Percentiles rank a stretch among this genome's conserved stretches.
Evolutionary conservation across 495 filamentous ascomycete genomes (phyloP).

Genomic region (Penicillium waksmanii): DNA sequence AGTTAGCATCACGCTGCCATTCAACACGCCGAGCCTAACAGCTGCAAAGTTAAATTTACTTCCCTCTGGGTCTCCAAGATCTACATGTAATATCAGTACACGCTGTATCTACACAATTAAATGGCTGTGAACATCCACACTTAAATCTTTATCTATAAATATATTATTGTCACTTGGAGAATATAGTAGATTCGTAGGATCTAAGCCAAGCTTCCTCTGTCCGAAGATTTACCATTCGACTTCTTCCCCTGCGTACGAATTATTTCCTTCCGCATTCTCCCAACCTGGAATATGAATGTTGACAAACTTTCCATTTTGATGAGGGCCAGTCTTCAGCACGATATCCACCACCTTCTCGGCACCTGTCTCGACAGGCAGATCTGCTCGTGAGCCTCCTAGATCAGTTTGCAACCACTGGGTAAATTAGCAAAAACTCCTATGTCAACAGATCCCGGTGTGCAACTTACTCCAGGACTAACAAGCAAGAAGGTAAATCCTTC

Average conservation of each 20-base stretch:
- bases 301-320: constrained; percentile 48
- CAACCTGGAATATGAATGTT: constrained; percentile 50
- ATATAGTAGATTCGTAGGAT: not conserved
- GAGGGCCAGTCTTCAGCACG: constrained; percentile 37
- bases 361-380: constrained; percentile 47
- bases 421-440: too few relatives aligned
- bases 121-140: too few relatives aligned
- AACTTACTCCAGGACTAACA: constrained; percentile 51
- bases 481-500: constrained; percentile 51
- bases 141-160: too few relatives aligned
- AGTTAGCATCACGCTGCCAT: not conserved
- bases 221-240: constrained; percentile 34
- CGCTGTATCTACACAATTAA: not conserved
- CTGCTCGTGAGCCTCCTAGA: constrained; percentile 45
- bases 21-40: not conserved
- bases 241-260: constrained; percentile 43
- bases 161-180: too few relatives aligned
- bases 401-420: constrained; percentile 55
- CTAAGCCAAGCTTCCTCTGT: too few relatives aligned
- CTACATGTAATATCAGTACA: not conserved
- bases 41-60: not conserved
- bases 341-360: constrained; percentile 50
- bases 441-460: not conserved
- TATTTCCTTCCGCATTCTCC: constrained; percentile 38
- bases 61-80: not conserved